Evolutionary conservation across 1,139 yeast genomes (phyloP), one percentile per base, ranked within the genome.

Genomic region (Nakaseomyces kungkrabaensis): DNA sequence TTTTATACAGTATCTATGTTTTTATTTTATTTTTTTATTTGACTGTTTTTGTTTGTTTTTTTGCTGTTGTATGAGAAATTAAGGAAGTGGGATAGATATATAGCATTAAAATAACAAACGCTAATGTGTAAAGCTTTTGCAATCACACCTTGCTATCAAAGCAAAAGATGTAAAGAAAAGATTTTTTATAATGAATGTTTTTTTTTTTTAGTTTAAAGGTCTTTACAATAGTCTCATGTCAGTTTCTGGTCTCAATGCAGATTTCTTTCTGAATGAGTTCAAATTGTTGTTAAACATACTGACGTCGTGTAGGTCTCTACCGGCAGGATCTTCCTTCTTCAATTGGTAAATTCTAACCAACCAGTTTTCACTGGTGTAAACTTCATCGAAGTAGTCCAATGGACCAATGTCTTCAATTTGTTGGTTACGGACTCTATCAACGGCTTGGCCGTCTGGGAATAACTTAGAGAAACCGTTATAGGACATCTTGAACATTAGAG

Each of bases 321-420:
- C 98, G 55, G 86, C 79, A 56, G 80, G 81, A 68, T 94, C 99
- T 54, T 79, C 76, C 56, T 88, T 94, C 71, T 90, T 92, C 57
- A 94, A 89, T 74, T 89, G 87, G 74, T 86, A 94, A 55, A 94
- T 79, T 72, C 99, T 81, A 33, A 94, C 97, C 59, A 94, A 77
- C 97, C 97, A 94, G 74, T 92, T 94, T 65, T 89, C 96, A 48
- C 94, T 77, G 1, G 98, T 92, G 72, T 84, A 94, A 0, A 85
- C 98, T 73, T 94, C 99, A 63, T 94, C 98, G 45, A 90, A 74
- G 48, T 83, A 83, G 65, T 82, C 82, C 60, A 90, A 74, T 48
- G 79, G 74, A 41, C 86, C 85, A 32, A 79, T 72, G 5, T 77
- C 75, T 7, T 82, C 79, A 59, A 94, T 77, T 50, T 71, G 72